Evolutionary conservation across 257 asterid genomes (phyloP).

Genomic region (Cinchona pubescens): DNA sequence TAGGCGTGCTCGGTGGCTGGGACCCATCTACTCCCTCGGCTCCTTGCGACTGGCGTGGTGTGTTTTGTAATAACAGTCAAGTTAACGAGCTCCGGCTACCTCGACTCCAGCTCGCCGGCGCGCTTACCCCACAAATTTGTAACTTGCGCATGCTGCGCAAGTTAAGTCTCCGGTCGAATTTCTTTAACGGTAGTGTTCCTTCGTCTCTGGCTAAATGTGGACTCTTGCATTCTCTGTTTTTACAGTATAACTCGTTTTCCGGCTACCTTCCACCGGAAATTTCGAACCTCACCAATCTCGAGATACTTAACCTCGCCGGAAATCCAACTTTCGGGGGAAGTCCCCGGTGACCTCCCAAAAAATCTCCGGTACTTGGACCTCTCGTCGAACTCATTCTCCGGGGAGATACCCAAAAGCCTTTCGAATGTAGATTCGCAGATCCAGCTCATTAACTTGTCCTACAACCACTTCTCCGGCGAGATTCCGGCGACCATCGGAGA

Average conservation of each 20-base stretch:
- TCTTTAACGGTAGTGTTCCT: constrained; percentile 51
- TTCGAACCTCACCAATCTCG: constrained; percentile 39
- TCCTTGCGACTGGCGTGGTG: constrained; percentile 82
- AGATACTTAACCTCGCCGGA: constrained; percentile 45
- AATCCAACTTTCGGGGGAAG: constrained; percentile 47
- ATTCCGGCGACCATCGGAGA: constrained; percentile 54
- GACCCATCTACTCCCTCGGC: constrained; percentile 46
- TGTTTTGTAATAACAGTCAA: constrained; percentile 33
- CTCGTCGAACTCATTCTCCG: constrained; percentile 53
- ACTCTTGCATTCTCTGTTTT: constrained; percentile 43
- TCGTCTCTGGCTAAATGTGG: constrained; percentile 46
- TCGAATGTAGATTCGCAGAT: constrained; percentile 36
- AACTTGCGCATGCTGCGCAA: constrained; percentile 59
- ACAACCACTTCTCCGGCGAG: constrained; percentile 48
- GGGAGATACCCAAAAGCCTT: constrained; percentile 36
- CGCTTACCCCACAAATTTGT: constrained; percentile 40
- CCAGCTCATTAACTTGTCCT: constrained; percentile 46
- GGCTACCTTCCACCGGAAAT: constrained; percentile 46
- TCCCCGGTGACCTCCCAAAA: constrained; percentile 40
- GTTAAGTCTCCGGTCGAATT: constrained; percentile 59
- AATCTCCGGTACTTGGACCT: constrained; percentile 46
- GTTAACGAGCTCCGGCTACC: constrained; percentile 62
- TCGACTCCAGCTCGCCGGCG: constrained; percentile 48
- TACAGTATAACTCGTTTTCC: constrained; percentile 49
- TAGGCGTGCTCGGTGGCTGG: constrained; percentile 50